Conservation (phyloP, 169 alveolate genomes). For the Cryptosporidium viatorum region DNA sequence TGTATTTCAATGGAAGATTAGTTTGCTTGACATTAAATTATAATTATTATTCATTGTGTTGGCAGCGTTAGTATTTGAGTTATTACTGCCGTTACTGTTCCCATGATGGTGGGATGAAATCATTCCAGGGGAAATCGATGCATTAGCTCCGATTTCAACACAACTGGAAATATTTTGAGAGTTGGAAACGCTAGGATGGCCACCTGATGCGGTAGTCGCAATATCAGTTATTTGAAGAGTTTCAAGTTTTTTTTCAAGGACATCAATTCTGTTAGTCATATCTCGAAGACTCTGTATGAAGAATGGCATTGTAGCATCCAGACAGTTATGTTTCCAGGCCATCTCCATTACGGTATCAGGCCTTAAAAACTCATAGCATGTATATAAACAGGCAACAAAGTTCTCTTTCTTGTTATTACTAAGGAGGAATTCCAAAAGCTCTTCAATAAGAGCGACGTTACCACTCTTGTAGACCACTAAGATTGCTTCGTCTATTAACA, state of each 20-base stretch:
- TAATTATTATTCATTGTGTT: neutral
- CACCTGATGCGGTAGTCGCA: conserved; percentile 49
- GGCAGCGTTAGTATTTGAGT: neutral
- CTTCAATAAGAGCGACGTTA: conserved; percentile 90
- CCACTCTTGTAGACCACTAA: conserved; percentile 89
- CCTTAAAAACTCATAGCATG: conserved; percentile 95
- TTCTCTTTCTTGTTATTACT: conserved; percentile 91
- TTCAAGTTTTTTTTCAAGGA: conserved; percentile 85
- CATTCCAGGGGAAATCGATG: neutral
- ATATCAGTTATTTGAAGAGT: conserved; percentile 77
- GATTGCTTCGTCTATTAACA: conserved; percentile 87
- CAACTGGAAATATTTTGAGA: conserved; percentile 53
- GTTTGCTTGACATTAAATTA: neutral
- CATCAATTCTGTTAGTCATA: conserved; percentile 82
- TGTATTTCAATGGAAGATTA: neutral
- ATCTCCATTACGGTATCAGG: conserved; percentile 98
- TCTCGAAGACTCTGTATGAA: conserved; percentile 92
- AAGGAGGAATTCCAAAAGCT: conserved; percentile 90
- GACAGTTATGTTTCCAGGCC: conserved; percentile 96
- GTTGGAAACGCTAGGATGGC: conserved; percentile 22
- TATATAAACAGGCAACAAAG: conserved; percentile 96
- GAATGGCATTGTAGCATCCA: conserved; percentile 96
- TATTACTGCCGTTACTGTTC: neutral
- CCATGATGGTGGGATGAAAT: neutral
- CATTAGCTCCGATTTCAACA: neutral